phyloP scores from a whole-genome alignment of 257 asterid genomes.

The Solanum bulbocastanum region DNA sequence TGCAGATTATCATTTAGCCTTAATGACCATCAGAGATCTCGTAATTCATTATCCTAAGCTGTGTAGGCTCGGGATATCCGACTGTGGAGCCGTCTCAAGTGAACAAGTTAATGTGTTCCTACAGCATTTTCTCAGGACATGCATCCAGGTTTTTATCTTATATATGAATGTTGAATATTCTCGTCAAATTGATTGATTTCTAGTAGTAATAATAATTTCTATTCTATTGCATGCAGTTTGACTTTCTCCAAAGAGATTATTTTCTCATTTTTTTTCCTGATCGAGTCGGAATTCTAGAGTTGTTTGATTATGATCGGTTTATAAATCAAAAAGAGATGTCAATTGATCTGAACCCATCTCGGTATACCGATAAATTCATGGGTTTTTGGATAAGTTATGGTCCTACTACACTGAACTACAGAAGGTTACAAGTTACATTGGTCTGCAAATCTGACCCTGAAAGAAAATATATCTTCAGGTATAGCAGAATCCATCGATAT shows the following conservation, averaged over 20 bases:
- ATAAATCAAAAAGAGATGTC: not conserved
- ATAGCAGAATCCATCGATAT: accelerated
- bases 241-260: not conserved
- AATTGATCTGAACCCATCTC: not conserved
- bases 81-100: not conserved
- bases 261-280: not conserved
- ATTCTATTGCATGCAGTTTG: not conserved
- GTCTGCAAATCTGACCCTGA: not conserved
- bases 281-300: not conserved
- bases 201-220: not conserved
- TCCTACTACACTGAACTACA: accelerated
- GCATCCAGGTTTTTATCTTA: too few species aligned
- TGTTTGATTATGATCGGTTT: not conserved
- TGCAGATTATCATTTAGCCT: not conserved
- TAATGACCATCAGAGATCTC: not conserved
- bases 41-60: not conserved
- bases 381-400: not conserved
- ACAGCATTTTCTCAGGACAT: too few species aligned
- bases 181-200: not conserved
- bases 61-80: not conserved
- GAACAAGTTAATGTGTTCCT: too few species aligned
- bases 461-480: not conserved
- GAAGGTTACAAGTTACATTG: not conserved
- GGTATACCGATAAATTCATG: not conserved
- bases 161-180: too few species aligned